phyloP scores from a whole-genome alignment of 768 basidiomycete genomes.

The Lyophyllum decastes region DNA sequence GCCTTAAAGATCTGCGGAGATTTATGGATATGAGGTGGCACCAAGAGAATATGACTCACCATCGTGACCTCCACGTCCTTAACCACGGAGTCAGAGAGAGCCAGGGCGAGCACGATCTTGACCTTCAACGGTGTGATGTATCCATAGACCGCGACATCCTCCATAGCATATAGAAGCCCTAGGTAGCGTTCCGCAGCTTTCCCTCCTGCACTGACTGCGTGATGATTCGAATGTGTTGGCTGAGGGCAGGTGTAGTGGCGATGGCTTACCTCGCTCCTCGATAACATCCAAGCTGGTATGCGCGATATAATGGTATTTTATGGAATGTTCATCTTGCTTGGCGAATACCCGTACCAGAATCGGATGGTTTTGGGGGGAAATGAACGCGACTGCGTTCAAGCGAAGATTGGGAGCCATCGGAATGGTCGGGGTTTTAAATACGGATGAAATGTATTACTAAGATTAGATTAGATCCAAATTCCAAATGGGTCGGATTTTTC shows the following conservation, averaged over 20 bases:
- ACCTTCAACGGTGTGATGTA: conserved; percentile 87
- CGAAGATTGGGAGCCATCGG: conserved; percentile 68
- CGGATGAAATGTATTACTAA: neutral
- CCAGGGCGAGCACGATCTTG: conserved; percentile 82
- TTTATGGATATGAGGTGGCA: neutral
- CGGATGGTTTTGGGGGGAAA: conserved; percentile 81
- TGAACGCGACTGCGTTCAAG: conserved; percentile 82
- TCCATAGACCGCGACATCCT: conserved; percentile 91
- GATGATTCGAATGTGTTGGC: conserved; percentile 1
- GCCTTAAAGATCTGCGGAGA: conserved; percentile 77
- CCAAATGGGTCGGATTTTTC: neutral
- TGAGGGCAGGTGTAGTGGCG: conserved; percentile 9
- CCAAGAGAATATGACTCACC: conserved; percentile 41
- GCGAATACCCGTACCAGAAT: conserved; percentile 78
- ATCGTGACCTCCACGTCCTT: conserved; percentile 77
- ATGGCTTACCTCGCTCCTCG: conserved; percentile 82
- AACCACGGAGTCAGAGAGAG: conserved; percentile 79
- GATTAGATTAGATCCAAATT: conserved; percentile 4
- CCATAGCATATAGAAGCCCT: conserved; percentile 86
- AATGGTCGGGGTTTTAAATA: neutral
- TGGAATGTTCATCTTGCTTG: conserved; percentile 49
- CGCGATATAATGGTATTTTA: conserved; percentile 91
- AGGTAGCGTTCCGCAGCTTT: conserved; percentile 81
- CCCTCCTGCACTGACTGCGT: conserved; percentile 44
- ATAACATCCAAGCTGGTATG: conserved; percentile 90